Base-by-base conservation (phyloP, 495 filamentous ascomycete genomes). In the Polyplosphaeria fusca region DNA sequence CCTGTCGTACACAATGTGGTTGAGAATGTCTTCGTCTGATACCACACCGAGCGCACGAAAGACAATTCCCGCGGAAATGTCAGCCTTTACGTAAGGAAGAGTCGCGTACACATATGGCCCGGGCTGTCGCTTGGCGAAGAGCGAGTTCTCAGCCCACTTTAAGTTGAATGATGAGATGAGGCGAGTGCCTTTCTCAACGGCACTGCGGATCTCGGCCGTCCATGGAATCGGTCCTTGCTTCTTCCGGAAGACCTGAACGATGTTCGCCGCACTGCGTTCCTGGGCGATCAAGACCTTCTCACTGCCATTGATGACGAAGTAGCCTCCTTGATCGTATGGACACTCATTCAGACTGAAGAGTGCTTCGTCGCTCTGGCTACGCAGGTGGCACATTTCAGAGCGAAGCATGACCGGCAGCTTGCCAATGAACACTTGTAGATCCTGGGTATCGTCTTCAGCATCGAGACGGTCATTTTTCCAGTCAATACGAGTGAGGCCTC, bases 291-390 rank as follows among this genome's bases (percentile, higher is more conserved):
- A 71, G 19, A 99, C 93, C 79, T 99, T 99, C 70, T 99, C 93
- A 69, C 88, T 93, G n/a, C 93, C 93, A 73, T 97, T 99, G 74
- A 99, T 97, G 57, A 99, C 86, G 70, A 99, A 99, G 63, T 99
- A 99, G 52, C 93, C 93, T 44, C 93, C 93, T 61, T 93, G 92
- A 67, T 99, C 93, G 70, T 95, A 97, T 0, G 94, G 93, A 52
- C 93, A 99, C 72, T 99, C 93, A 67, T 92, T 92, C 71, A 88
- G 84, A 11, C 83, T 76, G 66, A 92, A 95, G 1, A 97, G 78
- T 16, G 85, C 82, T 47, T 88, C 82, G 55, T 96, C 91, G 46
- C 79, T 79, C 63, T 91, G 78, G 53, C 86, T 83, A 64, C 86
- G 86, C 58, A 99, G 73, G 47, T 89, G 86, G 75, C 93, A 99